phyloP scores from a whole-genome alignment of 352 stramenopile genomes.

The Phytophthora brassicae region DNA sequence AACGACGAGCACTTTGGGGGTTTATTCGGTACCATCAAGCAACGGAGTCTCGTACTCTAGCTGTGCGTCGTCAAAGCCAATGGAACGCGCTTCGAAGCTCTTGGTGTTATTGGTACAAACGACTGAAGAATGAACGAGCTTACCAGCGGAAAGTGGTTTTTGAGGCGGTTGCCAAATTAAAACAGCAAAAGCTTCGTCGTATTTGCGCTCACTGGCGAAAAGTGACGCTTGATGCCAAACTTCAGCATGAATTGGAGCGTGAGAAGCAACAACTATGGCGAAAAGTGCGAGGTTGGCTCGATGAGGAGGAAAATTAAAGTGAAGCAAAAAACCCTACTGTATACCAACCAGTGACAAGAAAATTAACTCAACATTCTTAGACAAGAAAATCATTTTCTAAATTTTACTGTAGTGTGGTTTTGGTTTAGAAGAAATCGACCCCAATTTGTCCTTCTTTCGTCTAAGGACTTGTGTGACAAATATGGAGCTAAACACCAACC shows the following conservation, averaged over 20 bases:
- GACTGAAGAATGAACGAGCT: constrained; percentile 9
- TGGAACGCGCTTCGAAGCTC: constrained; percentile 34
- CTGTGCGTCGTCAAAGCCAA: constrained; percentile 32
- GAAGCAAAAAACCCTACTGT: no score
- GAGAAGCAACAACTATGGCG: constrained; percentile 65
- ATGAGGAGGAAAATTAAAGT: constrained; percentile 43
- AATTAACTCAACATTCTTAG: no score
- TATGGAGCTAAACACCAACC: no score
- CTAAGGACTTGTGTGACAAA: no score
- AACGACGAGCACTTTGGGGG: constrained; percentile 14
- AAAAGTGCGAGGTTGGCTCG: constrained; percentile 66
- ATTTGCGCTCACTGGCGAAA: constrained; percentile 39
- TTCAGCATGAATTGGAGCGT: constrained; percentile 27
- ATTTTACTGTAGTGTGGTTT: no score
- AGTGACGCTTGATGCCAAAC: constrained; percentile 27
- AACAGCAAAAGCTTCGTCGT: constrained; percentile 16
- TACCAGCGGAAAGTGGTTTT: constrained; percentile 15
- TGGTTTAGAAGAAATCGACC: no score
- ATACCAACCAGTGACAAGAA: no score
- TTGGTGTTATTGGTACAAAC: constrained; percentile 35
- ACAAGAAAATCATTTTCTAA: no score
- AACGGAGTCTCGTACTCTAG: constrained; percentile 21
- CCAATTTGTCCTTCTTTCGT: no score
- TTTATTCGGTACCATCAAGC: constrained; percentile 25
- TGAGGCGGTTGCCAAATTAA: constrained; percentile 8